Evolutionary conservation across 139 green algal species (phyloP).

Genomic region (Eudorina sp.): DNA sequence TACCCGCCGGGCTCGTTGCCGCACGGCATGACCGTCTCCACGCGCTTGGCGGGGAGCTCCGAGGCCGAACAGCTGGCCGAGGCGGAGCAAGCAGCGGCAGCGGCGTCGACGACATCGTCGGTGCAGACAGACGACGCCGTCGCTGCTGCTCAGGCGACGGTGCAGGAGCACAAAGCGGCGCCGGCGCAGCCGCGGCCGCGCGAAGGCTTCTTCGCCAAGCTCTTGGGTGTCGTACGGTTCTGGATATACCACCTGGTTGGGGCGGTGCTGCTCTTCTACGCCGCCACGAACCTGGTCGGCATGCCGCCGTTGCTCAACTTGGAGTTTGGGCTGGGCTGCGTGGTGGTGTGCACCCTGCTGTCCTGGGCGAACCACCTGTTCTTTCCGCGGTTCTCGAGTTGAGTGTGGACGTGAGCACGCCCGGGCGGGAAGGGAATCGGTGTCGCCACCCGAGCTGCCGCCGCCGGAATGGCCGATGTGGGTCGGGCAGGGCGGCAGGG

Average conservation of each 20-base stretch:
- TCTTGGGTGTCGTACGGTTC: not conserved
- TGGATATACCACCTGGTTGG: constrained; percentile 11
- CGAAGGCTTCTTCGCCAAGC: not conserved
- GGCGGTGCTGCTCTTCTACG: constrained; percentile 44
- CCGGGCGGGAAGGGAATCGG: no score
- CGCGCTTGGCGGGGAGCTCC: constrained; percentile 21
- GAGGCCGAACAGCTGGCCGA: not conserved
- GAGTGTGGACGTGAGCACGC: no score
- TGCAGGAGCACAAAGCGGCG: not conserved
- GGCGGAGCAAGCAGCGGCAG: not conserved
- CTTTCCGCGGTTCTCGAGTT: not conserved
- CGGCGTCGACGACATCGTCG: not conserved
- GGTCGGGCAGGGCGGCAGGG: no score
- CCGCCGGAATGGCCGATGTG: no score
- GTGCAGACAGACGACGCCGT: not conserved
- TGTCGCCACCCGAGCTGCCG: no score
- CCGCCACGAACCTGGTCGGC: not conserved
- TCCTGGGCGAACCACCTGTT: constrained; percentile 4
- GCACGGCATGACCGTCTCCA: not conserved
- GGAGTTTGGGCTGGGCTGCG: constrained; percentile 25
- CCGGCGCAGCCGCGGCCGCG: not conserved
- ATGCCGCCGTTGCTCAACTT: constrained; percentile 19
- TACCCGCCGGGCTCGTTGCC: constrained; percentile 33
- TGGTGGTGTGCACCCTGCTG: constrained; percentile 26
- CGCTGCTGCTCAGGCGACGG: no score